Percentiles rank a stretch among this genome's conserved stretches.
Conservation (phyloP, 495 filamentous ascomycete genomes). For the Geopyxis carbonaria region DNA sequence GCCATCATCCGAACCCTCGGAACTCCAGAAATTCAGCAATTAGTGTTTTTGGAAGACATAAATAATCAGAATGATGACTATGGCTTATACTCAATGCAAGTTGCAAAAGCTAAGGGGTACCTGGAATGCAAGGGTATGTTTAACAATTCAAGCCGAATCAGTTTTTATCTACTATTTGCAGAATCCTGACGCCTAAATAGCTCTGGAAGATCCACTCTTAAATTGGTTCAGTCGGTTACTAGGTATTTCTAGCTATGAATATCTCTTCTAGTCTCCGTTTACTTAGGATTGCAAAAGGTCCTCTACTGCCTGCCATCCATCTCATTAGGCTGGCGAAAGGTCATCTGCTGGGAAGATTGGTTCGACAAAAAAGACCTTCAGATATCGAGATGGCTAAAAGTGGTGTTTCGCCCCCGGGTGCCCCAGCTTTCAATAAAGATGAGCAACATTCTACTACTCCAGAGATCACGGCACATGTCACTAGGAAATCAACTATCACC, state of each 20-base stretch:
- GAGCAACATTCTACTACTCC: too few species aligned
- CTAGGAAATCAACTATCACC: too few species aligned
- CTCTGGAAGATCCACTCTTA: background rate
- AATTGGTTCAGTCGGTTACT: background rate
- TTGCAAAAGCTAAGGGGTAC: background rate
- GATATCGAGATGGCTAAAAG: background rate
- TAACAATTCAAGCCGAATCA: background rate
- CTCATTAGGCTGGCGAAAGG: background rate
- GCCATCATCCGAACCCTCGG: conserved; percentile 16
- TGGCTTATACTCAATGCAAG: background rate
- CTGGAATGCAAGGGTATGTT: background rate
- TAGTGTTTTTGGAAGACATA: conserved; percentile 8
- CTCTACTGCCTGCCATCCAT: too few species aligned
- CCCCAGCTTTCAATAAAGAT: too few species aligned
- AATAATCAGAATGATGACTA: background rate
- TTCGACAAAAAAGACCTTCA: background rate
- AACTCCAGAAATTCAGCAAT: conserved; percentile 9
- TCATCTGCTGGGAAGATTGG: background rate
- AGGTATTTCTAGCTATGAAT: background rate
- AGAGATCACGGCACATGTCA: too few species aligned
- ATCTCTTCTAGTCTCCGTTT: background rate
- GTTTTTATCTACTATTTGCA: background rate
- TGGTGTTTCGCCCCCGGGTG: too few species aligned
- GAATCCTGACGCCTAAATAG: background rate
- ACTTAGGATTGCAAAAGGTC: background rate